phyloP scores from a whole-genome alignment of 495 filamentous ascomycete species.

The Penicillium macrosclerotiorum region DNA sequence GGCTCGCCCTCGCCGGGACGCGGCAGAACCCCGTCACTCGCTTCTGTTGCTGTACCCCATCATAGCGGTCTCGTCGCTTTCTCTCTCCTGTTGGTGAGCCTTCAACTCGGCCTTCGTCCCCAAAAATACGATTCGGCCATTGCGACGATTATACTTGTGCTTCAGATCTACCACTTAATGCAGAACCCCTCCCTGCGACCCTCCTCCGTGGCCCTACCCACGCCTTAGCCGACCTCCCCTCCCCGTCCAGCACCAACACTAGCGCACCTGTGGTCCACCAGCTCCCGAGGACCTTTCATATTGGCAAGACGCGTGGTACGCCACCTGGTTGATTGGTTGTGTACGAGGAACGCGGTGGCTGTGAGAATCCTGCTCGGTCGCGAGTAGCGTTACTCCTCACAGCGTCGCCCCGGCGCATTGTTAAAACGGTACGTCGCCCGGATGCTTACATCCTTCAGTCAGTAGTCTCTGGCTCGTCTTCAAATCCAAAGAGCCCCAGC shows the following conservation, averaged over 20 bases:
- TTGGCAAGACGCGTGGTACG: slow-evolving; percentile 20
- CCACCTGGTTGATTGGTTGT: not conserved
- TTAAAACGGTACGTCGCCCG: slow-evolving; percentile 42
- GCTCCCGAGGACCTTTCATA: slow-evolving; percentile 10
- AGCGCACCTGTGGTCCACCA: slow-evolving; percentile 18
- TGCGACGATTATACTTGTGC: slow-evolving; percentile 5
- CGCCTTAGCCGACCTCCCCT: slow-evolving; percentile 38
- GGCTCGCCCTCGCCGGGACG: slow-evolving; percentile 18
- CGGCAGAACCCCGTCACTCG: slow-evolving; percentile 36
- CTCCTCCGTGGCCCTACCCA: slow-evolving; percentile 37
- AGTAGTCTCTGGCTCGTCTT: slow-evolving; percentile 1
- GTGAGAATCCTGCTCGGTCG: slow-evolving; percentile 37
- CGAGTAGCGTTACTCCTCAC: slow-evolving; percentile 38
- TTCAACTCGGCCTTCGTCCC: slow-evolving; percentile 15
- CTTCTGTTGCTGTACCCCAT: slow-evolving; percentile 33
- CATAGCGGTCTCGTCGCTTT: slow-evolving; percentile 26
- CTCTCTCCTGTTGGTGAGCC: slow-evolving; percentile 18
- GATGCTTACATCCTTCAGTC: slow-evolving; percentile 15
- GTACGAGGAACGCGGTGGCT: slow-evolving; percentile 26
- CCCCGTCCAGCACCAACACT: slow-evolving; percentile 22
- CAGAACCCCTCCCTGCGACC: slow-evolving; percentile 32
- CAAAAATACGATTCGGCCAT: slow-evolving; percentile 11
- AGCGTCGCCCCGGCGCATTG: slow-evolving; percentile 43
- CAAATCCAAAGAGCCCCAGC: not conserved
- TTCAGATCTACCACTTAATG: slow-evolving; percentile 27